Evolutionary conservation across 345 rosid genomes (phyloP).

Genomic region (Brassica carinata): DNA sequence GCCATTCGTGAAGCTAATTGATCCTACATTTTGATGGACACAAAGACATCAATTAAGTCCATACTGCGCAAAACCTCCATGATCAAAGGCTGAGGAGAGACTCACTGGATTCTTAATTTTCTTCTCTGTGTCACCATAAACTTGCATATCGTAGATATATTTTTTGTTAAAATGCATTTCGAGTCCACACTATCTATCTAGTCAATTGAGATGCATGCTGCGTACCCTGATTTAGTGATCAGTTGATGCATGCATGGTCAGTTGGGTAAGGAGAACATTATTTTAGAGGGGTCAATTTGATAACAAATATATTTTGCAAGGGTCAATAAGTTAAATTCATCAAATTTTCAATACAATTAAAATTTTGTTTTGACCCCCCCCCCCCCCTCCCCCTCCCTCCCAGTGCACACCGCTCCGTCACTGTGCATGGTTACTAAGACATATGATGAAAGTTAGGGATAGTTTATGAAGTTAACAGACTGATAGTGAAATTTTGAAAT

Average conservation of each 20-base stretch:
- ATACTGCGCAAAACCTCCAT: background rate
- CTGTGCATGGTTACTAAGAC: too few species aligned
- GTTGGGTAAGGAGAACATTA: too few species aligned
- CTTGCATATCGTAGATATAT: background rate
- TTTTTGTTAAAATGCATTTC: slow-evolving; percentile 3
- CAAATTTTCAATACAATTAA: too few species aligned
- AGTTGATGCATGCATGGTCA: background rate
- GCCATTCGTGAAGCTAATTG: background rate
- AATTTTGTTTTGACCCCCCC: too few species aligned
- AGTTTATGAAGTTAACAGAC: too few species aligned
- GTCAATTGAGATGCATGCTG: background rate
- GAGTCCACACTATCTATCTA: background rate
- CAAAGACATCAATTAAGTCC: slow-evolving; percentile 7
- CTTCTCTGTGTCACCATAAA: background rate
- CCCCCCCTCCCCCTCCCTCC: too few species aligned
- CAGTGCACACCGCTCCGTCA: too few species aligned
- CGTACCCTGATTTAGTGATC: background rate
- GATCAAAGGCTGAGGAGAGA: background rate
- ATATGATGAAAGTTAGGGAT: too few species aligned
- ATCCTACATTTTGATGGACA: slow-evolving; percentile 16
- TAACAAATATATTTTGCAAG: too few species aligned
- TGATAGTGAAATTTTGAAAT: too few species aligned
- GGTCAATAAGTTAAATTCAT: too few species aligned
- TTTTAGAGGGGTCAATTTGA: too few species aligned
- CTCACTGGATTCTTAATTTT: background rate